phyloP scores from a whole-genome alignment of 208 protist species.

The Porcisia hertigi region DNA sequence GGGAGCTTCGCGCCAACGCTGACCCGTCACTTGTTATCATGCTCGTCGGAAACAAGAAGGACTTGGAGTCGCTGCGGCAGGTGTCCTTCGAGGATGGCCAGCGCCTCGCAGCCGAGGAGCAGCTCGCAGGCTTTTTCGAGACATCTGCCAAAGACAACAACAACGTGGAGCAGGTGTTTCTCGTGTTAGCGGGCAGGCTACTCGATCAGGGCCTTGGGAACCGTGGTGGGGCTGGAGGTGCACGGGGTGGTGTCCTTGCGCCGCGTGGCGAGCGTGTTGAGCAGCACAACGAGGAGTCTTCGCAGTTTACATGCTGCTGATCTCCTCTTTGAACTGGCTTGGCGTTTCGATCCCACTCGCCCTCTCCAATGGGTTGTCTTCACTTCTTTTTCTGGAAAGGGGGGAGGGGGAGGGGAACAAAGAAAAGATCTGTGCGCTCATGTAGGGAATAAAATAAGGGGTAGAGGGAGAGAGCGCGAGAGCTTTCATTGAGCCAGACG shows the following conservation, averaged over 20 bases:
- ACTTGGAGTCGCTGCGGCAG: conserved; percentile 90
- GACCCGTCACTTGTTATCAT: conserved; percentile 91
- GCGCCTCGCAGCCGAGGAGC: conserved; percentile 70
- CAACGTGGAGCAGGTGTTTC: conserved; percentile 87
- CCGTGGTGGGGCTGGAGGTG: conserved; percentile 19
- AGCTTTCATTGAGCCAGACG: not conserved
- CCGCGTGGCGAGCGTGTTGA: conserved; percentile 32
- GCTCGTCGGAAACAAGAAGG: conserved; percentile 97
- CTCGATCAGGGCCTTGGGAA: conserved; percentile 86
- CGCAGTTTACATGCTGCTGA: conserved; percentile 37
- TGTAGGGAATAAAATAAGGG: no score
- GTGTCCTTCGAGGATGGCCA: conserved; percentile 74
- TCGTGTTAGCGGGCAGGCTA: conserved; percentile 91
- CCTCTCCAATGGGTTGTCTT: not conserved
- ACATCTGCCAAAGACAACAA: conserved; percentile 87
- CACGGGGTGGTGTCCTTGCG: conserved; percentile 24
- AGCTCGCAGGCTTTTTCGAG: conserved; percentile 82
- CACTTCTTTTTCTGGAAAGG: not conserved
- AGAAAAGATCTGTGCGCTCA: not conserved
- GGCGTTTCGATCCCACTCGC: not conserved
- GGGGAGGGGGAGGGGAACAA: no score
- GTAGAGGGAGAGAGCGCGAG: not conserved
- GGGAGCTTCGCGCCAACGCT: conserved; percentile 93
- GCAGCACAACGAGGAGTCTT: conserved; percentile 21
- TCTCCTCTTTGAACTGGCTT: conserved; percentile 2